Evolutionary conservation across 441 rosid species (phyloP), one percentile per base, ranked within the genome.

Genomic region (Adansonia rubrostipa): DNA sequence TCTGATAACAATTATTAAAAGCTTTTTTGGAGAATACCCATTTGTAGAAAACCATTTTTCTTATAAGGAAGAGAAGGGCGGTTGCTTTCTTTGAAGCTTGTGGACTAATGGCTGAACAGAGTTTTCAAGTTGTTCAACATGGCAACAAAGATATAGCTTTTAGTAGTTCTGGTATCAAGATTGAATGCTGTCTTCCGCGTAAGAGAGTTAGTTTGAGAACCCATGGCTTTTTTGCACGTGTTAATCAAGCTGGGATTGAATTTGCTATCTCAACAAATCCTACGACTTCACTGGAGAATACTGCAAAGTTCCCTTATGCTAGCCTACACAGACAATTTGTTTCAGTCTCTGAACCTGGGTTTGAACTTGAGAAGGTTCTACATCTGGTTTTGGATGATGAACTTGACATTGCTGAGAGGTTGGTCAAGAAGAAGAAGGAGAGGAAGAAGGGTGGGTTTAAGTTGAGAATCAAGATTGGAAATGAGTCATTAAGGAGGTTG

Each of bases 401-500:
- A 19, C 17, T 85, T 36, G 85, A 77, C 45, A 69, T 74, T 57
- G 80, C 57, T 11, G 84, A 84, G 80, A 80, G 78, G 70, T 40
- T 72, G 73, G 73, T 69, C 74, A 71, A 69, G 81, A 76, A 82
- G 82, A 90, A 87, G 85, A 82, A 86, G 84, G 28, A 24, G 28
- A 24, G 28, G 28, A 40, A 40, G 70, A 85, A 20, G 66, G 79
- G 74, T 74, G 93, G 90, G 7, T 28, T 92, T 56, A 88, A 86
- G 60, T 70, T 94, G 86, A 94, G 87, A 85, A 86, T 96, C 63
- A 94, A 92, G 89, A 82, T 94, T 17, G 83, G 82, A 9, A 94
- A 93, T 69, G 94, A 93, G 77, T 91, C 93, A 0, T 62, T 96
- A 77, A 87, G 99, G 86, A 82, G 95, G 82, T 81, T 96, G 40